Evolutionary conservation across 2,329 filamentous ascomycete species (phyloP).

Genomic region (Aspergillus quadrilineatus): DNA sequence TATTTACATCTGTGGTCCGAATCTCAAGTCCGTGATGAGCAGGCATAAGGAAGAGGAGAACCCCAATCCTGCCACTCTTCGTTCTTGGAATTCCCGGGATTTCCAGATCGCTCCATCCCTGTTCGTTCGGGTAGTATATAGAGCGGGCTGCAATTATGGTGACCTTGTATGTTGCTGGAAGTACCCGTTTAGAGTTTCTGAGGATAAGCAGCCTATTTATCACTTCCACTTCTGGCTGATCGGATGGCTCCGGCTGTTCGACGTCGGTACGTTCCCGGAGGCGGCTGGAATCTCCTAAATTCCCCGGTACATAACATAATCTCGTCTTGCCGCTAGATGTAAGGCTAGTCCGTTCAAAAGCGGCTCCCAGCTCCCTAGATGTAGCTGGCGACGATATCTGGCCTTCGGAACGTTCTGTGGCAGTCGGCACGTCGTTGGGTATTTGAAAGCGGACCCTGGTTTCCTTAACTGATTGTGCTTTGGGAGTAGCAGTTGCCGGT

Average conservation of each 20-base stretch:
- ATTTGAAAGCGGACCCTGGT: neutral
- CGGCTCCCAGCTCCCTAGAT: neutral
- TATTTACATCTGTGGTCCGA: conserved; percentile 27
- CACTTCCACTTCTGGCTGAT: conserved; percentile 19
- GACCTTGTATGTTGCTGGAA: conserved; percentile 22
- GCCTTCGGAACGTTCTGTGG: neutral
- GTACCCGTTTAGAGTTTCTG: conserved; percentile 14
- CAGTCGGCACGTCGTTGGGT: neutral
- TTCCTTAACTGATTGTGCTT: neutral
- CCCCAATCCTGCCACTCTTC: conserved; percentile 25
- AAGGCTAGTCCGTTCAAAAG: neutral
- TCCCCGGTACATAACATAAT: neutral
- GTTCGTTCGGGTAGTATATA: conserved; percentile 19
- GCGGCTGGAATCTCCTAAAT: neutral
- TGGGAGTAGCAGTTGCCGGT: neutral
- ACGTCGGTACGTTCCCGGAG: neutral
- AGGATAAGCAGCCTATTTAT: conserved; percentile 22
- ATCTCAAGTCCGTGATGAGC: conserved; percentile 29
- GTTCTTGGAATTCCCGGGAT: conserved; percentile 32
- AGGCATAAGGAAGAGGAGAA: conserved; percentile 31
- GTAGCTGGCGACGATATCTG: neutral
- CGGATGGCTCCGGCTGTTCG: neutral
- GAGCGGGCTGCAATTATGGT: conserved; percentile 20
- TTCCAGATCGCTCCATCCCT: conserved; percentile 29
- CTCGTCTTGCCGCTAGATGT: neutral